A percentile compares a stretch with the other conserved stretches of the same genome.
Evolutionary conservation across 2,329 filamentous ascomycete genomes (phyloP).

Genomic region (Fusarium poae): DNA sequence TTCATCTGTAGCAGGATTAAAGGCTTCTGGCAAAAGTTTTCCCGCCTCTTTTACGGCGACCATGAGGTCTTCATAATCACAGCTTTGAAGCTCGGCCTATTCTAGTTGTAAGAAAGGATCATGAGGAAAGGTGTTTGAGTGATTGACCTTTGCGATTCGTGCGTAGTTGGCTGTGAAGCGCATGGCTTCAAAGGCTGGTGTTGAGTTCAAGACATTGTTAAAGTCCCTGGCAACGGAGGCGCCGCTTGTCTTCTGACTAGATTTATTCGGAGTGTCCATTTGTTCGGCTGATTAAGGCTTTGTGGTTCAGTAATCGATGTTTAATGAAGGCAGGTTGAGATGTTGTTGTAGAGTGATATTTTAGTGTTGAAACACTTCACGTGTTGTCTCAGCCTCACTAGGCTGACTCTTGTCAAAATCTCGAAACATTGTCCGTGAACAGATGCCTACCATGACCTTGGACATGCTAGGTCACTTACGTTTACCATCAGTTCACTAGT

Average conservation of each 20-base stretch:
- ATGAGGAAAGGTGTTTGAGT: fast-evolving
- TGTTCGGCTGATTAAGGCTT: not conserved
- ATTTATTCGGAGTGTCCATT: constrained; percentile 9
- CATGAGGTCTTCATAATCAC: constrained; percentile 18
- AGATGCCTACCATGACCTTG: not conserved
- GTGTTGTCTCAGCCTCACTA: constrained; percentile 8
- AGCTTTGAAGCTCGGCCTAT: constrained; percentile 3
- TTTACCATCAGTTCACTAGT: no score
- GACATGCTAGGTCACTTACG: not conserved
- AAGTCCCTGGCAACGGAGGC: constrained; percentile 11
- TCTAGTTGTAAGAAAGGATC: fast-evolving
- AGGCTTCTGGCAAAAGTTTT: not conserved
- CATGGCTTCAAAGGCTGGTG: constrained; percentile 22
- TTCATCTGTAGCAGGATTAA: not conserved
- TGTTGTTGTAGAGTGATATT: not conserved
- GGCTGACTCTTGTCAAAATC: not conserved
- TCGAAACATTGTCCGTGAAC: not conserved
- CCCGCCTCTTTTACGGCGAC: not conserved
- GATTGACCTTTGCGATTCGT: constrained; percentile 2
- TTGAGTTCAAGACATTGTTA: not conserved
- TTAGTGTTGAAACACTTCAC: not conserved
- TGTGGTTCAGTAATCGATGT: not conserved
- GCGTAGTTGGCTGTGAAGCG: constrained; percentile 13
- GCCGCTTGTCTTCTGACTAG: not conserved
- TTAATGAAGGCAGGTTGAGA: no score